phyloP scores from a whole-genome alignment of 495 filamentous ascomycete genomes.

The Penicillium longicatenatum region DNA sequence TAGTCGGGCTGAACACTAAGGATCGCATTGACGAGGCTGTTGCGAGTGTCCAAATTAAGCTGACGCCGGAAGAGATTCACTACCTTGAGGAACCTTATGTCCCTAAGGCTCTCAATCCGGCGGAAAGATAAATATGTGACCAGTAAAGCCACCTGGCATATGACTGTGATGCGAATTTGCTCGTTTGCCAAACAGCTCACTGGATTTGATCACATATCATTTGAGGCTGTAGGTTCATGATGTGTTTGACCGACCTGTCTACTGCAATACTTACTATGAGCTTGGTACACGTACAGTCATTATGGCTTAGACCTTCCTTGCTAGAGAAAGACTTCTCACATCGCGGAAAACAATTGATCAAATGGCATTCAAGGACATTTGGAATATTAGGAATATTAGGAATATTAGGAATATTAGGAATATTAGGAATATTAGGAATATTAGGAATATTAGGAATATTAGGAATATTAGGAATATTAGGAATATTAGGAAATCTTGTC shows the following conservation, averaged over 20 bases:
- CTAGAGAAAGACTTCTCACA: neutral
- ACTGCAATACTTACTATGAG: neutral
- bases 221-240: neutral
- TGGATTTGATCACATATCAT: neutral
- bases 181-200: slow-evolving; percentile 11
- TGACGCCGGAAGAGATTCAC: slow-evolving; percentile 6
- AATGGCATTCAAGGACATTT: neutral
- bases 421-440: no score
- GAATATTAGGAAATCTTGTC: neutral
- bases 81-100: slow-evolving; percentile 12
- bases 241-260: neutral
- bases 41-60: neutral
- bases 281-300: neutral
- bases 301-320: neutral
- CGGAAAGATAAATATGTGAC: slow-evolving; percentile 12
- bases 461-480: neutral
- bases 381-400: neutral
- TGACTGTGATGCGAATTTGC: slow-evolving; percentile 2
- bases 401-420: no score
- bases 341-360: neutral
- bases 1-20: slow-evolving; percentile 57
- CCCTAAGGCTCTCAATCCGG: slow-evolving; percentile 7
- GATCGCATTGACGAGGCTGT: slow-evolving; percentile 57
- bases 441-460: no score
- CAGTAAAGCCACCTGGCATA: slow-evolving; percentile 12